Evolutionary conservation across 2,329 filamentous ascomycete species (phyloP), one percentile per base, ranked within the genome.

Genomic region (Pseudodiploospora longispora): DNA sequence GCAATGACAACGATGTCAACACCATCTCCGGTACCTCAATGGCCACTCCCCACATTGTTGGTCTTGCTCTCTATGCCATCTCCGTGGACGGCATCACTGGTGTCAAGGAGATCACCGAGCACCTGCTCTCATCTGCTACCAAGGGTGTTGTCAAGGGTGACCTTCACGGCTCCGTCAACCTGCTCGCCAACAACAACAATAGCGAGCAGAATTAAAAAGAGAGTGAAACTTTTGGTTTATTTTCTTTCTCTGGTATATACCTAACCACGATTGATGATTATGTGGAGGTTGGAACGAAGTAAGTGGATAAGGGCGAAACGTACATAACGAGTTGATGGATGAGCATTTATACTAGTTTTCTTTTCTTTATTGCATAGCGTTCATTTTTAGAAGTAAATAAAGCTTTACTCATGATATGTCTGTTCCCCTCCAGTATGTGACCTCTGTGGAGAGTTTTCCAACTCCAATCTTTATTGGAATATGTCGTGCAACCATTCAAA

Each of bases 1-100:
- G 66, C 45, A 55, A 59, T 57, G 65, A 57, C 46, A 62, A 57
- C 10, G 68, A 73, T 38, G 70, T 60, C 43, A 66, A 66, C 50
- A 67, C 57, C 38, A 69, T 80, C 55, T 74, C 68, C 10, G 81
- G 80, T 32, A 84, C 81, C 8, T 78, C 72, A n/a, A 83, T 83
- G 79, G 76, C 80, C 4, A 63, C 69, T 4, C 80, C 80, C 1
- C 79, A 83, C 56, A 66, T 83, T 47, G 68, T 73, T 30, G 81
- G 80, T 28, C 64, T 84, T 27, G 76, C 52, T 27, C 59, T 68
- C 10, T 70, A 70, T 56, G 59, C 65, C 38, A 63, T 80, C 44
- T 66, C 65, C 7, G 61, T 76, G 10, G 59, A 74, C 46, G 63
- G 64, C 33, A 33, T 58, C 31, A 56, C 53, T 39, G 59, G 58